These are phyloP conservation scores for Hydnum rufescens DNA, from an alignment of 768 basidiomycete species.

Conservation along the genomic window DNA sequence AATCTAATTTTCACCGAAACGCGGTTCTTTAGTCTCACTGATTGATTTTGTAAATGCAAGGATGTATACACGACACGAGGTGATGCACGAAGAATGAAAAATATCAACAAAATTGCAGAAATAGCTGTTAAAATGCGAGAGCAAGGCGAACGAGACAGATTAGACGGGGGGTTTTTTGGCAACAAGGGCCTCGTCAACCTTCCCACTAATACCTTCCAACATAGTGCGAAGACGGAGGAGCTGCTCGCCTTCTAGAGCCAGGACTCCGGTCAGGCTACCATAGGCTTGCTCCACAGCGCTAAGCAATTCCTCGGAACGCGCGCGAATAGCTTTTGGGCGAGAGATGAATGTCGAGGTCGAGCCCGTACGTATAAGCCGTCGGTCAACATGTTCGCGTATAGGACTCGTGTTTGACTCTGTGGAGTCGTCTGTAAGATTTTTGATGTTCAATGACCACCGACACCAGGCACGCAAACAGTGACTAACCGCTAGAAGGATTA, in stretches of 20 bases:
- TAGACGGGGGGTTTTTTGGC: too few species aligned
- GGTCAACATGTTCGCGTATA: background rate
- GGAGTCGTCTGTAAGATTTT: background rate
- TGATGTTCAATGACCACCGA: background rate
- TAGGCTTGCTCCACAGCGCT: too few species aligned
- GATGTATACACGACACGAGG: too few species aligned
- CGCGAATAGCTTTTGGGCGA: background rate
- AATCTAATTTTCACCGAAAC: too few species aligned
- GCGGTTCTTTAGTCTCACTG: too few species aligned
- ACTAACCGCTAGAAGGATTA: background rate
- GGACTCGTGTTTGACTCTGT: background rate
- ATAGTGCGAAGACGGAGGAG: background rate
- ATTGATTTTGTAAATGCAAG: too few species aligned
- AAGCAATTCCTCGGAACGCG: background rate
- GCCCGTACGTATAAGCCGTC: background rate
- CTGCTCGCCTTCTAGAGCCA: background rate
- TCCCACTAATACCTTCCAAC: background rate
- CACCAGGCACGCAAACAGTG: background rate
- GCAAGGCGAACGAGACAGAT: too few species aligned
- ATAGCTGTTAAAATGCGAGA: too few species aligned
- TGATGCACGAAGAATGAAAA: too few species aligned
- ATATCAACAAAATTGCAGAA: too few species aligned
- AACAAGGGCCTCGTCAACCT: background rate
- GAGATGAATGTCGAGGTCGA: background rate
- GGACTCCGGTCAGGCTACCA: background rate